Evolutionary conservation across 192 early-diverging fungal species (phyloP).

Genomic region (Ramicandelaber brevisporus): DNA sequence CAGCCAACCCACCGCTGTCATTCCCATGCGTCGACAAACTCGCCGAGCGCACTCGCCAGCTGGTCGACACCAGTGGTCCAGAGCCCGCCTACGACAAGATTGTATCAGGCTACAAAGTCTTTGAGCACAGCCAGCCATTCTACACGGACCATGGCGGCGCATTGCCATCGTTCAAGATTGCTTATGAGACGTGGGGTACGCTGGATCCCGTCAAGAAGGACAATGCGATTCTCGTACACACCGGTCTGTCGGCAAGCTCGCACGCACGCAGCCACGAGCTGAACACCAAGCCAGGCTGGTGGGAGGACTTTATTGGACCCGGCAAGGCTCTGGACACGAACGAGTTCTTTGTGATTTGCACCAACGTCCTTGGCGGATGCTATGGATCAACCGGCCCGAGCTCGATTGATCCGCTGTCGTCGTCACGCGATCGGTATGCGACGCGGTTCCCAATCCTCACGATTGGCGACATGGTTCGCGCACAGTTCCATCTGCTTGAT

Average conservation of each 20-base stretch:
- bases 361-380: conserved; percentile 88
- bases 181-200: conserved; percentile 93
- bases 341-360: conserved; percentile 86
- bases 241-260: conserved; percentile 73
- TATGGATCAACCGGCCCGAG: conserved; percentile 87
- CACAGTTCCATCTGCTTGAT: conserved; percentile 74
- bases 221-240: conserved; percentile 84
- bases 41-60: conserved; percentile 25
- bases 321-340: conserved; percentile 74
- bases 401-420: conserved; percentile 54
- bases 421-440: conserved; percentile 45
- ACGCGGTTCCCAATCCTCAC: conserved; percentile 79
- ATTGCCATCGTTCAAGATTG: conserved; percentile 50
- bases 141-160: conserved; percentile 57
- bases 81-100: conserved; percentile 65
- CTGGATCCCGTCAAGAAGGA: conserved; percentile 46
- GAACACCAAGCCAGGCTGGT: conserved; percentile 73
- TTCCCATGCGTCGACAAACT: conserved; percentile 55
- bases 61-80: conserved; percentile 33
- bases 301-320: conserved; percentile 93
- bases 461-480: conserved; percentile 86
- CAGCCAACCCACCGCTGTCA: conserved; percentile 33
- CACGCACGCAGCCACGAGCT: conserved; percentile 71
- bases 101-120: conserved; percentile 44
- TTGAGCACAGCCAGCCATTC: conserved; percentile 35